Evolutionary conservation across 768 basidiomycete genomes (phyloP).

Genomic region (Phlegmacium glaucopus): DNA sequence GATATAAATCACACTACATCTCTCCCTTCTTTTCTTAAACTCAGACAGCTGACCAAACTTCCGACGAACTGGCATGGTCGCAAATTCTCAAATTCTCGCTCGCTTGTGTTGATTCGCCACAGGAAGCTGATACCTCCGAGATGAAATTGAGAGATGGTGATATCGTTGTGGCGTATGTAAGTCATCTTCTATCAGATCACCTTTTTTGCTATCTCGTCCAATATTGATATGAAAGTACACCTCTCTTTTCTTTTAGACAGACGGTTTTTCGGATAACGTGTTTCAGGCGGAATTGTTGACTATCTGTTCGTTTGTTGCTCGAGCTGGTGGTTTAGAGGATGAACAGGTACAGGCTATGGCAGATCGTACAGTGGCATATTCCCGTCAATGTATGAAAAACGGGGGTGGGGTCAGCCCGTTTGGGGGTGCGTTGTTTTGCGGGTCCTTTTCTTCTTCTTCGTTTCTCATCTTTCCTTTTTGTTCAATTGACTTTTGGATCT

Average conservation of each 20-base stretch:
- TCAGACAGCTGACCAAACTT: conserved; percentile 50
- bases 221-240: neutral
- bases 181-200: conserved; percentile 8
- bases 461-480: neutral
- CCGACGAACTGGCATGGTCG: conserved; percentile 40
- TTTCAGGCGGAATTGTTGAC: conserved; percentile 68
- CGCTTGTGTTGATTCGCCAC: conserved; percentile 53
- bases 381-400: conserved; percentile 67
- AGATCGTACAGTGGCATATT: conserved; percentile 67
- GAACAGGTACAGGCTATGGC: conserved; percentile 68
- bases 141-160: conserved; percentile 48
- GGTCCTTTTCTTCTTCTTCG: neutral
- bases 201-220: neutral
- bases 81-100: conserved; percentile 42
- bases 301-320: conserved; percentile 65
- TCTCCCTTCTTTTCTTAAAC: neutral
- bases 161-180: conserved; percentile 47
- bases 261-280: conserved; percentile 57
- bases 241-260: conserved; percentile 34
- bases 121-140: conserved; percentile 42
- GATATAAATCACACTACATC: too few relatives aligned
- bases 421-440: conserved; percentile 45
- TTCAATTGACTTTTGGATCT: neutral
- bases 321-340: conserved; percentile 53
- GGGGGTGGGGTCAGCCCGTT: conserved; percentile 68